Evolutionary conservation across 2,329 filamentous ascomycete genomes (phyloP), one percentile per base, ranked within the genome.

Genomic region (Fusarium aywerte): DNA sequence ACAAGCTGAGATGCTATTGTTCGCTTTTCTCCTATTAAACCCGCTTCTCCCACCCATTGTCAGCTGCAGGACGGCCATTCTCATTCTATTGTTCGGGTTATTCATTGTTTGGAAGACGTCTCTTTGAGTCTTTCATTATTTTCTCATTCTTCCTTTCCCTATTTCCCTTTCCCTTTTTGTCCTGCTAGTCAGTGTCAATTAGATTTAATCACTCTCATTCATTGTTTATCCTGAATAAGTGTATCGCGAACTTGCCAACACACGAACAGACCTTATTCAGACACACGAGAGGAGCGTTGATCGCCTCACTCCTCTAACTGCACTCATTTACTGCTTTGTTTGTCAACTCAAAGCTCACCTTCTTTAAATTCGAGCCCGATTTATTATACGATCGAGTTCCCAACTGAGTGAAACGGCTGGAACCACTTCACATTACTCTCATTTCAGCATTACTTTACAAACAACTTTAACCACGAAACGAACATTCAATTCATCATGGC

Each of bases 201-300:
- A 50, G 45, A 36, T 62, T 62, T 69, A 71, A 70, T 73, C 71
- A 74, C 67, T 49, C 54, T 72, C 68, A 43, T 69, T 68, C 59
- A 50, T 57, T 67, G 55, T 62, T 49, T 67, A 53, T 48, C 16
- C 25, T 32, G 40, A 63, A 68, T 62, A 57, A 10, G 51, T 61
- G 63, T 60, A 52, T 69, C 63, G 58, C 51, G 49, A 62, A 47
- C 58, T 61, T 57, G 43, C 43, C 45, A 60, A 54, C 21, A 48
- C 65, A 58, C 62, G 29, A 61, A 56, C 56, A 35, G 53, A 69
- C 48, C 40, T 67, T 65, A 73, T 65, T 64, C 58, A 66, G 32
- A 56, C n/a, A 48, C 61, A 62, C 42, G 62, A 73, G 71, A 76
- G 72, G 72, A 75, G 67, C 73, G 73, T 76, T 76, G 74, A 76